These are phyloP conservation scores for Phytophthora europaea DNA, from an alignment of 352 stramenopile genomes.

Conservation along the genomic window DNA sequence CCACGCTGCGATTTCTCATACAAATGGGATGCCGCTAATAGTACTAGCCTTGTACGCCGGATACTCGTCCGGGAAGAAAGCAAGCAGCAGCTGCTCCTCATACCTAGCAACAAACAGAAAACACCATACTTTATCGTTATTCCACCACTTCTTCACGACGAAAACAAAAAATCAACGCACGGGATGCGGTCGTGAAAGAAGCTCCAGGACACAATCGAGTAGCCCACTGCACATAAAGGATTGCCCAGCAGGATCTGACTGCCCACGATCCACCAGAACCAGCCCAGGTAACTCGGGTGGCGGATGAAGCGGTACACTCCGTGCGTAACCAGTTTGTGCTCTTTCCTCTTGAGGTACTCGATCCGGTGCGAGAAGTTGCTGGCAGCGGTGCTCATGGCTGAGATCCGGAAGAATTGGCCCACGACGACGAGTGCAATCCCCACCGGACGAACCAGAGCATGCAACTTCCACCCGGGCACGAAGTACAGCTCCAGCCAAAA, in stretches of 20 bases:
- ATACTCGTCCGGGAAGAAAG: conserved; percentile 95
- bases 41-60: conserved; percentile 88
- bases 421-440: conserved; percentile 82
- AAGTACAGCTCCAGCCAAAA: conserved; percentile 94
- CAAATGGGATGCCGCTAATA: conserved; percentile 95
- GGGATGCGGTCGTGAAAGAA: conserved; percentile 97
- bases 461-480: conserved; percentile 79
- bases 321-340: conserved; percentile 95
- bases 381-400: conserved; percentile 94
- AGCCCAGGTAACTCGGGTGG: conserved; percentile 97
- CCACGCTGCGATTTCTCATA: conserved; percentile 44
- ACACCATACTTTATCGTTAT: no score
- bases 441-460: conserved; percentile 57
- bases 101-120: conserved; percentile 59
- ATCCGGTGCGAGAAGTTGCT: conserved; percentile 98
- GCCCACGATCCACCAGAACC: conserved; percentile 97
- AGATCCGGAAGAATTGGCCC: conserved; percentile 91
- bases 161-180: conserved; percentile 47
- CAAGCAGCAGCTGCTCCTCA: conserved; percentile 93
- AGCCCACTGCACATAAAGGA: conserved; percentile 86
- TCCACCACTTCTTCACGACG: not conserved
- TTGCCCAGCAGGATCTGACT: conserved; percentile 96
- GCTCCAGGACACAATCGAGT: conserved; percentile 91
- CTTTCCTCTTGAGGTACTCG: conserved; percentile 93
- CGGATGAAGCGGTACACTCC: conserved; percentile 94